Conservation (phyloP, 768 basidiomycete genomes). For the Lepiota brunneoincarnata region DNA sequence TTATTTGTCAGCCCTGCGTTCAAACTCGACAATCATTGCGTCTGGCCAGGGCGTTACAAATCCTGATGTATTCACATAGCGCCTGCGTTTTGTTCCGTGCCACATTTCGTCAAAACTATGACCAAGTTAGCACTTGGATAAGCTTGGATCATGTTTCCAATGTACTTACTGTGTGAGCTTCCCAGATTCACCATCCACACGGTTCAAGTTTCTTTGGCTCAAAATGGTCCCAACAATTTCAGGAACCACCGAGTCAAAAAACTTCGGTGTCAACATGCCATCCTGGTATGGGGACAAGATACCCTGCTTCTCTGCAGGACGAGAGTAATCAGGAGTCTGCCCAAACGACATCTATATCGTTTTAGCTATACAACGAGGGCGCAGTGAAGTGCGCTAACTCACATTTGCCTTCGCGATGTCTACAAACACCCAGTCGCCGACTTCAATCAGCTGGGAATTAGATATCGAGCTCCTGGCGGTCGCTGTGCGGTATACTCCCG, state of each 20-base stretch:
- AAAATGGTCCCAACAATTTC: conserved; percentile 44
- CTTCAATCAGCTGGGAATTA: conserved; percentile 21
- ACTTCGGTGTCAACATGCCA: conserved; percentile 31
- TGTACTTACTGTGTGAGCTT: conserved; percentile 32
- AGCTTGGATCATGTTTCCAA: background rate
- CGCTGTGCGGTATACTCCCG: conserved; percentile 40
- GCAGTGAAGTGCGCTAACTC: conserved; percentile 7
- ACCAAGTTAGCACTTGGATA: background rate
- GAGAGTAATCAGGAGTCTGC: conserved; percentile 17
- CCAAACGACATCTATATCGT: conserved; percentile 1
- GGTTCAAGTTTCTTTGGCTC: conserved; percentile 35
- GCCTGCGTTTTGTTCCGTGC: conserved; percentile 26
- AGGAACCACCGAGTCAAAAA: conserved; percentile 42
- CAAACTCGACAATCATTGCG: conserved; percentile 37
- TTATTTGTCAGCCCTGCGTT: background rate
- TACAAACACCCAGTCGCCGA: conserved; percentile 31
- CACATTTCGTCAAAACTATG: conserved; percentile 33
- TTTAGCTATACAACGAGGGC: background rate
- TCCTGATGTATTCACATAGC: conserved; percentile 34
- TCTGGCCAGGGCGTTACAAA: conserved; percentile 41
- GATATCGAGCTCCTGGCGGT: conserved; percentile 21
- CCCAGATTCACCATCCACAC: conserved; percentile 37
- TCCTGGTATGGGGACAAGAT: conserved; percentile 18
- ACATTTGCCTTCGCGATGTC: conserved; percentile 35
- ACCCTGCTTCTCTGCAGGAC: conserved; percentile 20